Base-by-base conservation (phyloP, 768 basidiomycete genomes). In the Suillus fuscotomentosus region DNA sequence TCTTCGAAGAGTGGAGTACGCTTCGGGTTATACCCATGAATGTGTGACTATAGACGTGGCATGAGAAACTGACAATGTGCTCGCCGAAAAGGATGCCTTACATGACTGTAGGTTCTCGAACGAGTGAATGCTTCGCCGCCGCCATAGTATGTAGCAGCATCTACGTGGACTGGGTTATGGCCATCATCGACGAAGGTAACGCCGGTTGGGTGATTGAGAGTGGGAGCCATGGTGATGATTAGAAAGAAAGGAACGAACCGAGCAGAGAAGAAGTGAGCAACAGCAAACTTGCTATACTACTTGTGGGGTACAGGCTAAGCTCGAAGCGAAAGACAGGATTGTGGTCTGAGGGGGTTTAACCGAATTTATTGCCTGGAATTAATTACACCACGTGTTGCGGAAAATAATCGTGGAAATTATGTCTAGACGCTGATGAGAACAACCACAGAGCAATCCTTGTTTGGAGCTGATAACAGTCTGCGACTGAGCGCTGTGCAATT, bases 21-120 rank as follows among this genome's bases (percentile, higher is more conserved):
- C 70, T 87, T 89, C 11, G 91, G 90, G 68, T 86, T 85, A 74
- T 89, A 89, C 14, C 87, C 88, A 67, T 89, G 84, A n/a, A 88
- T 74, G 67, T 90, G 88, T 13, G 88, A 88, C 91, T 92, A 66
- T 14, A 63, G 48, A 65, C 8, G 34, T 72, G 70, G 27, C 61
- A 72, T 60, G 63, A 68, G 70, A 70, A 62, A 66, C 60, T 70
- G 62, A 68, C 62, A 60, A 39, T 63, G 64, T 62, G 63, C 45
- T 45, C 45, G 38, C 34, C 9, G 63, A 42, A 14, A 54, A 51
- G 41, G 65, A 65, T 39, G 17, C 89, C 63, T 68, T 78, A 95
- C 95, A 66, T 87, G 87, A 68, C 93, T 95, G 76, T 95, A 97
- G 0, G 95, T 97, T 71, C 95, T 83, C 20, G 90, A 88, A 69